Evolutionary conservation across 2,329 filamentous ascomycete species (phyloP).

Genomic region (Xenosphaeropsis pyriputrescens): DNA sequence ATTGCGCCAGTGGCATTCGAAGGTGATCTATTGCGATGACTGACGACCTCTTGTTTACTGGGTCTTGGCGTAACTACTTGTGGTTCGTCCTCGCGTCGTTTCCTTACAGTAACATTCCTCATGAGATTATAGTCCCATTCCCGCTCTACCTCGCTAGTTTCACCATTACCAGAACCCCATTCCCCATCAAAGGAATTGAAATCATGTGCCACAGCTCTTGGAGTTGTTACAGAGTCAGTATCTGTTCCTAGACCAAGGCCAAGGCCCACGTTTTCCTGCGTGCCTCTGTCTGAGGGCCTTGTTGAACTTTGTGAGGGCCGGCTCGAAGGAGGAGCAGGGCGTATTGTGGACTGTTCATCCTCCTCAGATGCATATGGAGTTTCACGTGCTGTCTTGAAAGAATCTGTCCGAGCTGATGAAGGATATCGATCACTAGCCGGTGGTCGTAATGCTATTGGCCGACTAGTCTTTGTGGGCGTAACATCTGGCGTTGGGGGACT

Average conservation of each 20-base stretch:
- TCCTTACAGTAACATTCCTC: constrained; percentile 38
- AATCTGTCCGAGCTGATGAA: constrained; percentile 33
- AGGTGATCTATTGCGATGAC: constrained; percentile 30
- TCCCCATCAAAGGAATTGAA: constrained; percentile 43
- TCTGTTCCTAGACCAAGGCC: constrained; percentile 24
- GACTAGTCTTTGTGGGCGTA: constrained; percentile 46
- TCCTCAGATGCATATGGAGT: constrained; percentile 48
- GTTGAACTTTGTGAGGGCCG: constrained; percentile 7
- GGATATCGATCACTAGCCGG: constrained; percentile 28
- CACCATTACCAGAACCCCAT: constrained; percentile 27
- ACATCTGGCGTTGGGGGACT: constrained; percentile 64
- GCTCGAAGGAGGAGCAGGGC: constrained; percentile 14
- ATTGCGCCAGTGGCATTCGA: constrained; percentile 33
- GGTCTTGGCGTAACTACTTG: constrained; percentile 11
- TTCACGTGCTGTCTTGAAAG: constrained; percentile 59
- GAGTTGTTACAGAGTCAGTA: constrained; percentile 16
- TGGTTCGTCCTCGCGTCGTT: constrained; percentile 14
- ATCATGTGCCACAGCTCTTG: constrained; percentile 16
- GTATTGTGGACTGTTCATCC: constrained; percentile 28
- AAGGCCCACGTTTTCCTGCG: constrained; percentile 14
- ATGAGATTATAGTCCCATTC: constrained; percentile 40
- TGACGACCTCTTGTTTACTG: constrained; percentile 23
- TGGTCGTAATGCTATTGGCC: constrained; percentile 30
- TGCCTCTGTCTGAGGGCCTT: constrained; percentile 3
- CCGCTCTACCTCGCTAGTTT: constrained; percentile 29